Base-by-base conservation (phyloP, 805 yeast species). In the Metschnikowia similis region DNA sequence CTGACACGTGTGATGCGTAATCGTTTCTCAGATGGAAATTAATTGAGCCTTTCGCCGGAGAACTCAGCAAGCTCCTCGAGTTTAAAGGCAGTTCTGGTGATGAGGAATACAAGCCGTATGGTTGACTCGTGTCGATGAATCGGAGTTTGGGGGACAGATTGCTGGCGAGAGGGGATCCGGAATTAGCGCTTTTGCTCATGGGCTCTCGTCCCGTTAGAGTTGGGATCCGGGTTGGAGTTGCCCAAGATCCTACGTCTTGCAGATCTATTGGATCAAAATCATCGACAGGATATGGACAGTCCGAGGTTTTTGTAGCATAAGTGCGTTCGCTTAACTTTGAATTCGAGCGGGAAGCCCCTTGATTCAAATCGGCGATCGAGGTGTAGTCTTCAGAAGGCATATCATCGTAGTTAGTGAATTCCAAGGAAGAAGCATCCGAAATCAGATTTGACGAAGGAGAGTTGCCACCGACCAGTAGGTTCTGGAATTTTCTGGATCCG, bases 171-270 rank as follows among this genome's bases (percentile, higher is more conserved):
- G 39, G 45, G 13, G 45, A 28, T 8, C 8, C 32, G 21, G 16
- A 6, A 26, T 16, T 27, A 14, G 35, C 13, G 14, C 34, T 21
- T 8, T 16, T 36, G n/a, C 44, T 45, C 48, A 50, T 43, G 8
- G 48, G 17, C 6, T 48, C 49, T 16, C 49, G 50, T 28, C 41
- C 50, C 11, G 41, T 52, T 30, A 56, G 42, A 10, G 51, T 32
- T 11, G 58, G 57, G 32, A 55, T 56, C 14, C 54, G 34, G 8
- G 54, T 49, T 4, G 60, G 60, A 6, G 59, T 54, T 9, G 55
- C 35, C 26, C 38, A 17, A 16, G 31, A 27, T n/a, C 35, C 42
- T 3, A 35, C 43, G 16, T 27, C 40, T n/a, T 50, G 53, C 13
- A 47, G 47, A 27, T 49, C 53, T 2, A 51, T 41, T 1, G 47